Evolutionary conservation across 2,329 filamentous ascomycete genomes (phyloP), one percentile per base, ranked within the genome.

Genomic region (Alternaria ventricosa): DNA sequence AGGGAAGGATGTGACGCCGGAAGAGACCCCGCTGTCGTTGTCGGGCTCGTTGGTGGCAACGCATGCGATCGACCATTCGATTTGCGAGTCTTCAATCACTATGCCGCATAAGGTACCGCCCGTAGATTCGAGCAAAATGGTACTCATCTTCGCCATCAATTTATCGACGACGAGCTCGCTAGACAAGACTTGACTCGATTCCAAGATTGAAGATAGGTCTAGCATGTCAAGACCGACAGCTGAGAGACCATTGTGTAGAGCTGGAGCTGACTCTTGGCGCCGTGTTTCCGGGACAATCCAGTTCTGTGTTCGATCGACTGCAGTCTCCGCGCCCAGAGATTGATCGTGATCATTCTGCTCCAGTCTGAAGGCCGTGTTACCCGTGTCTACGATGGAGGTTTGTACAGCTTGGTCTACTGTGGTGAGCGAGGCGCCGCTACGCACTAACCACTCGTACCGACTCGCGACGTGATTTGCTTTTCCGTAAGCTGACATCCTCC

Each of bases 181-280:
- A 5, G 92, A 94, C 46, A 95, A 89, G 46, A 94, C 87, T 75
- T 94, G 92, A 10, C 90, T 93, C 3, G 90, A 92, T 70, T 92
- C 89, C 13, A 95, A 83, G 62, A 95, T 94, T 23, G 90, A 90
- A 45, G 92, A 90, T 65, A 94, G 79, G 77, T 94, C 92, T 74
- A 95, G 89, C 89, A 95, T 94, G 80, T 95, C 92, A 57, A 95
- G 85, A 5, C 84, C 84, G 1, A 82, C 80, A 27, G 91, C 89
- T 44, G 91, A 90, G 63, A 94, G 84, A 11, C 90, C 89, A 36
- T 84, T 87, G 3, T 86, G 87, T 20, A 86, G 83, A 66, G 88
- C 87, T 6, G 85, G 79, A 61, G 86, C 84, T 50, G 73, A 67
- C 44, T 76, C 73, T 22, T 71, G 74, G 18, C 76, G 72, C 59